Base-by-base conservation (phyloP, 2,329 filamentous ascomycete species). In the Microdochium nivale region DNA sequence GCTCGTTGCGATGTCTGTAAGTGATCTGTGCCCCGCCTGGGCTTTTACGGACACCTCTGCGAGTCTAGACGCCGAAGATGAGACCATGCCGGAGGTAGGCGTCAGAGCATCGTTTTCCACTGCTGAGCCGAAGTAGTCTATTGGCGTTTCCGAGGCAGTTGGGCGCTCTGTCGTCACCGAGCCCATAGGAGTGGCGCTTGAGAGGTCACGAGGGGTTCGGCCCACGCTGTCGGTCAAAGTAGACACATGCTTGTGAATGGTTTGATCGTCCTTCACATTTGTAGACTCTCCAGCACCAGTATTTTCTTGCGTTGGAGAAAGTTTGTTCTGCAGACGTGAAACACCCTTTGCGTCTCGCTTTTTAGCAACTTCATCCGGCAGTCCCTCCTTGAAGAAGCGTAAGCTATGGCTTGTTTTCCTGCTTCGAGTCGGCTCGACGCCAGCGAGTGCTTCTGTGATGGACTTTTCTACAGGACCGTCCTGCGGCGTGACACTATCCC, bases 381-480 rank as follows among this genome's bases (percentile, higher is more conserved):
- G 67, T 32, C 80, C 82, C 64, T 86, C 81, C 55, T 81, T 83
- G 70, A 86, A 86, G 59, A 86, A 83, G 2, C 83, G 75, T 53
- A 86, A 68, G 56, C 80, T 84, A 64, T 86, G 82, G 59, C 81
- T 86, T 37, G 83, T 78, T 65, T 86, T 86, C 57, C 83, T 78
- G 60, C 82, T 88, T 50, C 83, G 78, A 47, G 78, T 83, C 43
- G 74, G 80, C 59, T 84, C 81, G n/a, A 78, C 70, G 2, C 81
- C 80, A 19, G 79, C 75, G 61, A 84, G 72, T 25, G 78, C 79
- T 55, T 84, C 80, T 5, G 79, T 73, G 49, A 85, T 79, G n/a
- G 80, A 83, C 62, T 83, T 80, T 58, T 85, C 81, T 7, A 85
- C 81, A 57, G 81, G 71, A 0, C 81, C 81, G 55, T 79, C 74